Conservation (phyloP, 371 early-diverging fungal species). For the Haplosporangium sp. region DNA sequence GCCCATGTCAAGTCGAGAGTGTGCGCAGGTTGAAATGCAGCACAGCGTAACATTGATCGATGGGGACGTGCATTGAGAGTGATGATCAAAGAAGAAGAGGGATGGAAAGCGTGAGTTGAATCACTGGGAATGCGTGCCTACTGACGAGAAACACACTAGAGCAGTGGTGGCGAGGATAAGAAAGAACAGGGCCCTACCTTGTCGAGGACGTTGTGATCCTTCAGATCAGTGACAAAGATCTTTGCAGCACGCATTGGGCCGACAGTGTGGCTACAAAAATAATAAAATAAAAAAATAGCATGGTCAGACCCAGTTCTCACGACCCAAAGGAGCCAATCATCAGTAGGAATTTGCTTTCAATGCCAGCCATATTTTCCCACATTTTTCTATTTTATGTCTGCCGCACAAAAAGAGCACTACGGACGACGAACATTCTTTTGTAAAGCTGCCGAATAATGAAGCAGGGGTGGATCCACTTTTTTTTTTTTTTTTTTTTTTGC, state of each 20-base stretch:
- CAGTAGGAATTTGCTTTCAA: neutral
- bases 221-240: slow-evolving; percentile 90
- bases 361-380: slow-evolving; percentile 3
- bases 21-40: slow-evolving; percentile 50
- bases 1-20: slow-evolving; percentile 3
- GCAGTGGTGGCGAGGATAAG: too few species aligned
- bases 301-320: neutral
- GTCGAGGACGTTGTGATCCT: slow-evolving; percentile 76
- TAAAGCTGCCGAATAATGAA: too few species aligned
- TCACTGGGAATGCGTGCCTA: slow-evolving; percentile 15
- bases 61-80: neutral
- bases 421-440: neutral
- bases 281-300: neutral
- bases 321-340: neutral
- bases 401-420: neutral
- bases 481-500: too few species aligned
- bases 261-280: slow-evolving; percentile 78
- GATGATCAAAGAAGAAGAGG: slow-evolving; percentile 2
- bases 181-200: slow-evolving; percentile 55
- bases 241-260: slow-evolving; percentile 97
- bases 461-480: too few species aligned
- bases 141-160: neutral
- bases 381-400: neutral
- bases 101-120: slow-evolving; percentile 47
- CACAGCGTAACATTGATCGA: slow-evolving; percentile 13